Evolutionary conservation across 805 yeast genomes (phyloP).

Genomic region (Lachancea dasiensis): DNA sequence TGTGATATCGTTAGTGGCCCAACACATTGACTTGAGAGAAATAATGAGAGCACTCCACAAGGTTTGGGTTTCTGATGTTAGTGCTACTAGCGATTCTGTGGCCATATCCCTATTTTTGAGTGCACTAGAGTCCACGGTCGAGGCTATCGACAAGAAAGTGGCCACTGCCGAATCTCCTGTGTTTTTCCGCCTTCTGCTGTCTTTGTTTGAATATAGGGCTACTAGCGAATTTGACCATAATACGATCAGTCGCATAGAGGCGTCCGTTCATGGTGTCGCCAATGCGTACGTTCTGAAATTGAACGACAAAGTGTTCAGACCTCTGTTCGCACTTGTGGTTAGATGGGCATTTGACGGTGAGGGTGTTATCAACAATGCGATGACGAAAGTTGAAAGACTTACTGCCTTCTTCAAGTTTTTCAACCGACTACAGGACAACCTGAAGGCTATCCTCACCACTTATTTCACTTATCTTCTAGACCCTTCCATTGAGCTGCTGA

Average conservation of each 20-base stretch:
- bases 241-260: constrained; percentile 75
- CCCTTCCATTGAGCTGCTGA: constrained; percentile 52
- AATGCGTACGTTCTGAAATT: constrained; percentile 78
- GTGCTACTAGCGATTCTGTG: constrained; percentile 34
- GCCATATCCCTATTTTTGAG: constrained; percentile 68
- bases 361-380: constrained; percentile 43
- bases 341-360: constrained; percentile 92
- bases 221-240: constrained; percentile 56
- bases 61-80: constrained; percentile 49
- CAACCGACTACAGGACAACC: constrained; percentile 73
- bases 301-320: constrained; percentile 91
- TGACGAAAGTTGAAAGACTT: constrained; percentile 51
- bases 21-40: constrained; percentile 59
- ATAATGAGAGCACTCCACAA: constrained; percentile 56
- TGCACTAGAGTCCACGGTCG: constrained; percentile 59
- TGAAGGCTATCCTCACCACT: constrained; percentile 81
- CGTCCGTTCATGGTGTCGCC: constrained; percentile 66
- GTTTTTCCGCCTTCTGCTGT: constrained; percentile 63
- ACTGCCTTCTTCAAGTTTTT: constrained; percentile 79
- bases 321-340: constrained; percentile 76
- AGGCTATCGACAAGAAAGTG: constrained; percentile 61
- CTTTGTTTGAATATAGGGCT: constrained; percentile 65
- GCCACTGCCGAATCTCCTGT: constrained; percentile 64
- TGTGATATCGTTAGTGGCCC: constrained; percentile 54
- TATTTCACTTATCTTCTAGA: constrained; percentile 85